Percentiles rank a stretch among this genome's conserved stretches.
These are phyloP conservation scores for Aspergillus bombycis DNA, from an alignment of 2,329 filamentous ascomycete genomes.

Conservation along the genomic window DNA sequence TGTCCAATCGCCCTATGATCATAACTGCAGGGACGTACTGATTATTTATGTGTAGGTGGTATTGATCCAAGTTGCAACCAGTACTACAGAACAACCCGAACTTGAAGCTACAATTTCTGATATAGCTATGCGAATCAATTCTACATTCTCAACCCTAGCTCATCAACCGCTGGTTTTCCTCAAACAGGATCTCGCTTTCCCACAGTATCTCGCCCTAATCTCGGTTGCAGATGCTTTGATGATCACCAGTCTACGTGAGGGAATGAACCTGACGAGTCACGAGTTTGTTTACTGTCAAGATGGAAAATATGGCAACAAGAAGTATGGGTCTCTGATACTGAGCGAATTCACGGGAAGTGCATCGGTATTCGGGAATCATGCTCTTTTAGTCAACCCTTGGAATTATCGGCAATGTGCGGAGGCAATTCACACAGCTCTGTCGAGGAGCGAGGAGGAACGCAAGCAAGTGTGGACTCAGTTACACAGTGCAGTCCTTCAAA, in stretches of 20 bases:
- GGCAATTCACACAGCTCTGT: slow-evolving; percentile 79
- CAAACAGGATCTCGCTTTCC: slow-evolving; percentile 90
- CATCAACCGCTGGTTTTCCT: slow-evolving; percentile 93
- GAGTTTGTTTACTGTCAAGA: slow-evolving; percentile 95
- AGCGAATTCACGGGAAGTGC: slow-evolving; percentile 95
- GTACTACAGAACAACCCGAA: slow-evolving; percentile 84
- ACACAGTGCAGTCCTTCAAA: slow-evolving; percentile 72
- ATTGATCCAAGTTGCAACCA: slow-evolving; percentile 90
- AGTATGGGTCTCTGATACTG: slow-evolving; percentile 84
- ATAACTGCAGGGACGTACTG: background rate
- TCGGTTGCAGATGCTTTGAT: slow-evolving; percentile 89
- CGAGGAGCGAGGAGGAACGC: slow-evolving; percentile 78
- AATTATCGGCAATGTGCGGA: slow-evolving; percentile 87
- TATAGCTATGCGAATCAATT: slow-evolving; percentile 93
- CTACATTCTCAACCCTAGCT: slow-evolving; percentile 83
- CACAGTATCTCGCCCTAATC: slow-evolving; percentile 89
- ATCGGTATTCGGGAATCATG: slow-evolving; percentile 77
- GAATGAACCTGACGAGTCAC: slow-evolving; percentile 95
- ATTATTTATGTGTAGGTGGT: slow-evolving; percentile 61
- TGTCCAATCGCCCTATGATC: background rate
- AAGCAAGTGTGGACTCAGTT: slow-evolving; percentile 73
- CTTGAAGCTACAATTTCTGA: slow-evolving; percentile 87
- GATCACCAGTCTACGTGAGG: slow-evolving; percentile 93
- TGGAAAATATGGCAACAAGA: slow-evolving; percentile 71
- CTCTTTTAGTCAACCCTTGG: slow-evolving; percentile 92